Base-by-base conservation (phyloP, 305 asterid species). In the Rubia tinctorum region DNA sequence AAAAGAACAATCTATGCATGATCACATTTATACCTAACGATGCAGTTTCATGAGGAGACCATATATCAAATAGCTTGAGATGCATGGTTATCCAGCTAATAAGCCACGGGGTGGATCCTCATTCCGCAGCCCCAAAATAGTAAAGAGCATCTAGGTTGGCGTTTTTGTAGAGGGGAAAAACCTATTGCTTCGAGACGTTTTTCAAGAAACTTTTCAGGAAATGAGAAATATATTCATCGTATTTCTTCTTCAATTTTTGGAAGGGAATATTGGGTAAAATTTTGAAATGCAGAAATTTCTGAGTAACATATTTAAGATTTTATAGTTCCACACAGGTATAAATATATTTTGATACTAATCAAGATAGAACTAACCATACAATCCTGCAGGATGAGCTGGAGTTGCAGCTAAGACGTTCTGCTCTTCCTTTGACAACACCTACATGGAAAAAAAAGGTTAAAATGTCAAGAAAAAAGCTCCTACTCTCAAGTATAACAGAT, bases 311-410 rank as follows among this genome's bases (percentile, higher is more conserved):
- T 43, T 40, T 7, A 71, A 63, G 17, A 23, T 20, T 53, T 44
- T 40, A 51, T 55, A 53, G 47, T n/a, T 55, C 72, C 73, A 55
- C 6, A 55, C 34, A 71, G 37, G 18, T 30, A 14, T 27, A 8
- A 34, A 56, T 13, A 23, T 56, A 20, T 40, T 51, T 49, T 5
- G 64, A 23, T 27, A n/a, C 6, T 30, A 44, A 67, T 73, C 40
- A 27, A 23, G 56, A 65, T 71, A 44, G 68, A 61, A 79, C 97
- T 80, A 71, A 94, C 99, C 95, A 80, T 87, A 82, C 72, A 94
- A 88, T 66, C 96, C 97, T 22, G 96, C 89, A 72, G 97, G 97
- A 86, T 91, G 99, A 77, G 97, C 99, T 66, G 99, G 99, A 80
- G 92, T 84, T 65, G 96, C 89, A 71, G 96, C 95, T 84, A 90